Evolutionary conservation across 2,329 filamentous ascomycete genomes (phyloP).

Genomic region (Scedosporium aurantiacum): DNA sequence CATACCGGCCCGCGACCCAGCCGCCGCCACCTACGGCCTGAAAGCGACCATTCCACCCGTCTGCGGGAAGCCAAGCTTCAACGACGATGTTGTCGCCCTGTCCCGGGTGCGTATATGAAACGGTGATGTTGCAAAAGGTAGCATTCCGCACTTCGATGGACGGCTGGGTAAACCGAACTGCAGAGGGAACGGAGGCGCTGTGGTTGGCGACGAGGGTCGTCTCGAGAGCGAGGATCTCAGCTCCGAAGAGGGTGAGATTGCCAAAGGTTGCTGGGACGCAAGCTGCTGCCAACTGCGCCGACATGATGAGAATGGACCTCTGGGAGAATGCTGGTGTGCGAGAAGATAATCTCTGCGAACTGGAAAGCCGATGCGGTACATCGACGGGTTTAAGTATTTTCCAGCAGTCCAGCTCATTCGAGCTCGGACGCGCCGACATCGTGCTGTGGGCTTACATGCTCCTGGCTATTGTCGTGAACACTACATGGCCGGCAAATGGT

Average conservation of each 20-base stretch:
- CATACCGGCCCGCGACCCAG: conserved; percentile 15
- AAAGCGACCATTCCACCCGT: conserved; percentile 19
- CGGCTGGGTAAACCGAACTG: background rate
- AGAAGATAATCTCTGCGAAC: too few relatives aligned
- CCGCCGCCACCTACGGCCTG: conserved; percentile 20
- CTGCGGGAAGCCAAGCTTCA: conserved; percentile 15
- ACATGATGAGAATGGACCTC: too few relatives aligned
- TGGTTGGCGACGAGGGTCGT: background rate
- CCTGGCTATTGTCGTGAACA: too few relatives aligned
- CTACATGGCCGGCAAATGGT: too few relatives aligned
- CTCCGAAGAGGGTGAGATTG: background rate
- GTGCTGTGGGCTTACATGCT: too few relatives aligned
- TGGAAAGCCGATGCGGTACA: too few relatives aligned
- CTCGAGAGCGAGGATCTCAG: background rate
- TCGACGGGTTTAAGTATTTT: too few relatives aligned
- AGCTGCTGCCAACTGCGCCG: too few relatives aligned
- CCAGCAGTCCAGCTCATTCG: too few relatives aligned
- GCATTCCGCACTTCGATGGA: background rate
- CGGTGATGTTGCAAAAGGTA: conserved; percentile 17
- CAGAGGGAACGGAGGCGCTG: background rate
- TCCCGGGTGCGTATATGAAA: conserved; percentile 17
- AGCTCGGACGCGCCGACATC: too few relatives aligned
- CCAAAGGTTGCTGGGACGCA: background rate
- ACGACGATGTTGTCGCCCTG: conserved; percentile 14
- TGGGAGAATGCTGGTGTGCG: too few relatives aligned